Base-by-base conservation (phyloP, 306 rosid genomes). In the Boehmeria nivea region DNA sequence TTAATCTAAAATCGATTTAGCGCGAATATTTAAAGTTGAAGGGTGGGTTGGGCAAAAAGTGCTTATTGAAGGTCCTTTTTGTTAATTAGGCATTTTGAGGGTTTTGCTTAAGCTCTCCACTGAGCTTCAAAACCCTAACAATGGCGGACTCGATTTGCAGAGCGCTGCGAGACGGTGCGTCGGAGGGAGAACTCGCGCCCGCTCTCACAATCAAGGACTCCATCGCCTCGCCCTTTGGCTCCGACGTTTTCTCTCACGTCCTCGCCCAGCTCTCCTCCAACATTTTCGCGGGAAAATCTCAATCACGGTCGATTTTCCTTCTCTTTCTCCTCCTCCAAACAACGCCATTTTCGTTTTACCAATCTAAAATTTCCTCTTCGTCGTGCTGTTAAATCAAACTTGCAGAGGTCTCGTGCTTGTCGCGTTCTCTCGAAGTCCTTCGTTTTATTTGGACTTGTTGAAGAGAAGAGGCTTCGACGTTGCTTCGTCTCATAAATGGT, bases 181-280 rank as follows among this genome's bases (percentile, higher is more conserved):
- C 82, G 34, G 87, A 84, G 74, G 98, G 95, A 49, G 98, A 90
- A 70, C 94, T 75, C 25, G 88, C 98, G 0, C 83, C 91, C 0
- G 70, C 89, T 68, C 87, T 91, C 66, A 76, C 91, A 11, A 78
- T 91, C 43, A 87, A 76, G 69, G 96, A 87, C 76, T 65, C 79
- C 31, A 60, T 74, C 14, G 52, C 79, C 62, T 80, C 94, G 5
- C 91, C 95, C 36, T 81, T 87, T 14, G 83, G 75, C n/a, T 68
- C 54, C 51, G 25, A 82, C 52, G 76, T 85, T 8, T 84, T 87
- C 69, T 52, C 85, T 18, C 73, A 87, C 65, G 43, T 84, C 44
- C 79, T 90, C 60, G 52, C 60, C 55, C 91, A 82, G 72, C 84
- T 80, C 57, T 86, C 83, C 14, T 66, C 77, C 68, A 61, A 68